Evolutionary conservation across 2,329 filamentous ascomycete genomes (phyloP), one percentile per base, ranked within the genome.

Genomic region (Ramichloridium luteum): DNA sequence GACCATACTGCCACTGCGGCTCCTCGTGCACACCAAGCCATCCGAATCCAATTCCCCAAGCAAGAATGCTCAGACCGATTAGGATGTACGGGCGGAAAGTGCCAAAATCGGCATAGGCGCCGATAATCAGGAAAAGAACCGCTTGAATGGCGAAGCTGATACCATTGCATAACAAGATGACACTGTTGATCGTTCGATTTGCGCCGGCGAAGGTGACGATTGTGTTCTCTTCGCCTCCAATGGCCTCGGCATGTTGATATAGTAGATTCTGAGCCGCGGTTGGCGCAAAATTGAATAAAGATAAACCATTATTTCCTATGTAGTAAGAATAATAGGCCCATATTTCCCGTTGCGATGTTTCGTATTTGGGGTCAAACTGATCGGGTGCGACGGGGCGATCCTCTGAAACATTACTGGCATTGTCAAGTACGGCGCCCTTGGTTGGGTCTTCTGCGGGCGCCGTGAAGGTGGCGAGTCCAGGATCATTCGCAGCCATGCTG

Each of bases 121-220:
- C 68, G 3, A 71, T 59, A 36, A 62, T 44, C 15, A 72, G 54
- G 45, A 72, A 70, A 4, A 72, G 46, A 5, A 70, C 62, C 16
- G 74, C 67, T 48, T 80, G 76, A 20, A 77, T 66, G 2, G 74
- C 73, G 48, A 81, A 81, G 11, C 68, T 74, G 34, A 80, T 72
- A 32, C 77, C 76, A 45, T 80, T 80, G 49, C 65, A 64, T 0
- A 78, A 59, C 5, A 80, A 58, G 3, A 80, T 72, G 32, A 80
- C 74, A 35, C 68, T 74, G 50, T 76, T 74, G 45, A 77, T 68
- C n/a, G 70, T 70, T 32, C 72, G 64, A 14, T 62, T 53, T 22
- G 57, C 57, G 10, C 74, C 74, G 1, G 67, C 65, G 38, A 79
- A 78, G 2, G 46, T 43, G 13, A 79, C 53, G 1, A 67, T 58